These are phyloP conservation scores for Prillingera fragicola DNA, from an alignment of 1,284 basidiomycete species.

Conservation along the genomic window DNA sequence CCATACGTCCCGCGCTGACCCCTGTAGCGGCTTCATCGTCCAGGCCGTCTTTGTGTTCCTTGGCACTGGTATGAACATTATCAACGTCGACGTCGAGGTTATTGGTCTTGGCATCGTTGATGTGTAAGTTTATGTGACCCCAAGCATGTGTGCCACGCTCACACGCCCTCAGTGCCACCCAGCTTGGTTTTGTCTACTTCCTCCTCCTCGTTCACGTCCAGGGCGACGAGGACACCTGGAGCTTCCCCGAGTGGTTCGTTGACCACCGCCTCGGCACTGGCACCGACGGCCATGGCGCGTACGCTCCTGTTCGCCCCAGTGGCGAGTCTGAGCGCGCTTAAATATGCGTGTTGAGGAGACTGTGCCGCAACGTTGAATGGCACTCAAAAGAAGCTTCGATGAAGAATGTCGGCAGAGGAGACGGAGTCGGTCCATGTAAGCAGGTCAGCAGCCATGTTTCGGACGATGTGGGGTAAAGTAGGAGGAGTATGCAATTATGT, in stretches of 20 bases:
- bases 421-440: too few species aligned
- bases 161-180: conserved; percentile 27
- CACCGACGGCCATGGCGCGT: conserved; percentile 34
- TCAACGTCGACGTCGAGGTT: conserved; percentile 40
- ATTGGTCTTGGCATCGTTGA: conserved; percentile 45
- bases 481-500: too few species aligned
- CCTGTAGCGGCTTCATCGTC: conserved; percentile 31
- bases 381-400: too few species aligned
- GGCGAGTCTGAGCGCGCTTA: not conserved
- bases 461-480: too few species aligned
- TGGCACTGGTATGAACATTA: conserved; percentile 34
- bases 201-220: conserved; percentile 42
- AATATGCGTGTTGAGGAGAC: too few species aligned
- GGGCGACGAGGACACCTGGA: conserved; percentile 36
- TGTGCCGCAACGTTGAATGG: too few species aligned
- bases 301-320: conserved; percentile 31
- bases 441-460: too few species aligned
- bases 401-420: too few species aligned
- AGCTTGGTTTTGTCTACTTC: conserved; percentile 43
- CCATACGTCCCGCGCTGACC: conserved; percentile 8
- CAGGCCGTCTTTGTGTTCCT: conserved; percentile 41
- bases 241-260: conserved; percentile 43
- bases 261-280: conserved; percentile 23
- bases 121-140: conserved; percentile 28
- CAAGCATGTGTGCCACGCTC: too few species aligned